Percentiles rank a stretch among this genome's conserved stretches.
phyloP scores from a whole-genome alignment of 805 yeast species.

The Saturnispora halmiae region DNA sequence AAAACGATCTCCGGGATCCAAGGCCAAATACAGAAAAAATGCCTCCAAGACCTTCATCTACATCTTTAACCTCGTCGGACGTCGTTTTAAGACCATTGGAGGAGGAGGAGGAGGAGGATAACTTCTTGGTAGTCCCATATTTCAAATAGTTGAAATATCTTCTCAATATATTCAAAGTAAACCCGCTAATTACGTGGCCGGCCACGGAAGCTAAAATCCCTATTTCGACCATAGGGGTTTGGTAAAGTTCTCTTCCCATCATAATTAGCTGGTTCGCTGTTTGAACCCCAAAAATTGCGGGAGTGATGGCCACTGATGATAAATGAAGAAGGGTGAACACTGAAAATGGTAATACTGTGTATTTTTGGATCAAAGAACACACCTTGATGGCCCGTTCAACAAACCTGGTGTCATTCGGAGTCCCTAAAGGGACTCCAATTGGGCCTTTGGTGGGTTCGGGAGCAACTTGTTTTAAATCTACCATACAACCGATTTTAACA shows the following conservation, averaged over 20 bases:
- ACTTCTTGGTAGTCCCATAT: constrained; percentile 16
- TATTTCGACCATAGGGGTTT: constrained; percentile 42
- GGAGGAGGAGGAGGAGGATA: neutral
- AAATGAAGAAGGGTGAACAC: constrained; percentile 52
- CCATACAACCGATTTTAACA: too few species aligned
- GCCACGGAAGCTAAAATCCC: constrained; percentile 38
- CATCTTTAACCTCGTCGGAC: constrained; percentile 18
- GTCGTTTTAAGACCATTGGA: neutral
- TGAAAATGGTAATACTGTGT: constrained; percentile 49
- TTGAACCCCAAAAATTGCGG: constrained; percentile 36
- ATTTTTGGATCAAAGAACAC: constrained; percentile 36
- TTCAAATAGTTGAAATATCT: constrained; percentile 23
- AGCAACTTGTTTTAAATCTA: constrained; percentile 9
- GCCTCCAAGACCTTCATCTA: constrained; percentile 57
- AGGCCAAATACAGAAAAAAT: constrained; percentile 45
- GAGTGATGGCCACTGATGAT: constrained; percentile 44
- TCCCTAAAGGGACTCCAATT: constrained; percentile 6
- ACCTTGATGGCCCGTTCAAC: constrained; percentile 1
- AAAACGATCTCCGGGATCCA: constrained; percentile 41
- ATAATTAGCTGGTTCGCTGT: constrained; percentile 47
- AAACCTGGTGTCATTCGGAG: neutral
- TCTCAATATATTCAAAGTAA: constrained; percentile 35
- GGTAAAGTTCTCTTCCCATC: constrained; percentile 55
- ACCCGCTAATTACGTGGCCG: constrained; percentile 47
- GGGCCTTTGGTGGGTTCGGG: constrained; percentile 10